Evolutionary conservation across 441 rosid genomes (phyloP).

Genomic region (Syzygium malaccense): DNA sequence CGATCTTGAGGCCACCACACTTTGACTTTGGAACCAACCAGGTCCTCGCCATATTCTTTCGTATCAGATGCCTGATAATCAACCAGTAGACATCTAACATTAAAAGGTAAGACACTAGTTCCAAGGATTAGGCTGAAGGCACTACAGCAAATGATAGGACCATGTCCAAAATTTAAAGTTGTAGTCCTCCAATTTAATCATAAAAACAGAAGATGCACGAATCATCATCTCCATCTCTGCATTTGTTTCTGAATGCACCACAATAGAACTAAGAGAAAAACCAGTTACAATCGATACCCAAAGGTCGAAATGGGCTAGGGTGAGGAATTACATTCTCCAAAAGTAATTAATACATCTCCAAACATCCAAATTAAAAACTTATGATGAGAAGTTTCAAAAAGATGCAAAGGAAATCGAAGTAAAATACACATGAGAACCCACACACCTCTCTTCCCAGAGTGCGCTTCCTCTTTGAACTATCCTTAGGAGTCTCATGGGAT

Average conservation of each 20-base stretch:
- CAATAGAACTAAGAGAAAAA: background rate
- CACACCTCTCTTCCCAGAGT: constrained; percentile 48
- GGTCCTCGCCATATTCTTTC: constrained; percentile 30
- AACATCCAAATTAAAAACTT: background rate
- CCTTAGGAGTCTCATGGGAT: constrained; percentile 51
- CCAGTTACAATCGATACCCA: background rate
- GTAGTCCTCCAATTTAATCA: background rate
- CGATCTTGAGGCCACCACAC: constrained; percentile 98
- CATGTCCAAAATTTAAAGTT: background rate
- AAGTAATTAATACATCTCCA: background rate
- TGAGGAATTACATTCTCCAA: background rate
- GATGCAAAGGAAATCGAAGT: background rate
- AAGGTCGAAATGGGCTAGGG: background rate
- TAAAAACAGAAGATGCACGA: background rate
- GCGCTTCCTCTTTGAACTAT: constrained; percentile 54
- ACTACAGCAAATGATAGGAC: background rate
- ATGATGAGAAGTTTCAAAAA: background rate
- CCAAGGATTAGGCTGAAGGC: background rate
- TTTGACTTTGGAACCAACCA: constrained; percentile 69
- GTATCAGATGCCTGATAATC: constrained; percentile 46
- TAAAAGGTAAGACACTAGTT: background rate
- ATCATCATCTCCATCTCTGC: background rate
- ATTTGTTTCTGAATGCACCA: background rate
- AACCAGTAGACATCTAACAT: constrained; percentile 3
- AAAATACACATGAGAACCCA: background rate